These are phyloP conservation scores for Wickerhamomyces canadensis DNA, from an alignment of 805 yeast species.

Conservation along the genomic window DNA sequence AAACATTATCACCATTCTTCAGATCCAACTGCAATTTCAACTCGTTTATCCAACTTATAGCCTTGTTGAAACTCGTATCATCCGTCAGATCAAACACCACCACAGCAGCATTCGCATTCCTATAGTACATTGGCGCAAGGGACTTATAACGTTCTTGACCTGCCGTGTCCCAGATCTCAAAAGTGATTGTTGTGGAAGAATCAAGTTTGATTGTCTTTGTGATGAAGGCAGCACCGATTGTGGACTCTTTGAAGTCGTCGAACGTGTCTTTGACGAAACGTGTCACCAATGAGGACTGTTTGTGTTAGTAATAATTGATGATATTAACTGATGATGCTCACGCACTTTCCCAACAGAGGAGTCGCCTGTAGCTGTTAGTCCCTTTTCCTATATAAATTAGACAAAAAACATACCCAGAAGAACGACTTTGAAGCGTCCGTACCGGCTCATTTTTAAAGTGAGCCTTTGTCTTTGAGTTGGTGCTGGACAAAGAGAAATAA, in stretches of 20 bases:
- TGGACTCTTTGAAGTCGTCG: constrained; percentile 77
- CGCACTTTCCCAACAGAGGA: constrained; percentile 73
- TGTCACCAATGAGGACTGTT: constrained; percentile 69
- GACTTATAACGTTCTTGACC: constrained; percentile 89
- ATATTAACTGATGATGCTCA: too few species aligned
- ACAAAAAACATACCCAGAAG: constrained; percentile 36
- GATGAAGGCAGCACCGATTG: constrained; percentile 98
- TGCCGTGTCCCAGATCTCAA: constrained; percentile 78
- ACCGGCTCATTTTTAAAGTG: too few species aligned
- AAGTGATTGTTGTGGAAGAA: constrained; percentile 37
- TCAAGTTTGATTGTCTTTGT: constrained; percentile 65
- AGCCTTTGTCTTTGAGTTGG: too few species aligned
- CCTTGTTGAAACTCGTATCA: constrained; percentile 65
- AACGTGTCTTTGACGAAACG: constrained; percentile 72
- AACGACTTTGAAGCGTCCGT: constrained; percentile 59
- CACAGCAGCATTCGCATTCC: constrained; percentile 78
- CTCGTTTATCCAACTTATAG: constrained; percentile 89
- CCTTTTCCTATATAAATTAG: neutral
- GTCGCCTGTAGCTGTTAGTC: constrained; percentile 40
- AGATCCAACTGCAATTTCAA: constrained; percentile 57
- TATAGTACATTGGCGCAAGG: constrained; percentile 76
- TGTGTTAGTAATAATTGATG: neutral
- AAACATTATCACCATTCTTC: constrained; percentile 30
- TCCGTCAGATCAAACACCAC: constrained; percentile 83
- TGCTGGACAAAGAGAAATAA: too few species aligned